Evolutionary conservation across 768 basidiomycete species (phyloP), one percentile per base, ranked within the genome.

Genomic region (Chiua virens): DNA sequence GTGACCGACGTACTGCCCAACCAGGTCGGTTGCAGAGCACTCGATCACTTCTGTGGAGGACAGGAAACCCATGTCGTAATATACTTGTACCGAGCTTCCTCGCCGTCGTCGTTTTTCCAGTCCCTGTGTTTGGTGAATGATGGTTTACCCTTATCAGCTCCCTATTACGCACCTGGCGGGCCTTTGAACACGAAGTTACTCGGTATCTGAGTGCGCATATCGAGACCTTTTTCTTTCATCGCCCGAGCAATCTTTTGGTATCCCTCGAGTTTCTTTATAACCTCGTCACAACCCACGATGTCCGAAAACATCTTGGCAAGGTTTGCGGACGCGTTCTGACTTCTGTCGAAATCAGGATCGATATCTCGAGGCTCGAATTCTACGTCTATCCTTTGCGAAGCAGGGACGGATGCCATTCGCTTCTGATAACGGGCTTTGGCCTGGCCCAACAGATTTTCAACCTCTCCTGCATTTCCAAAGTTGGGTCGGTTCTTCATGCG

Each of bases 171-270:
- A 84, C 80, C 85, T 58, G 86, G 86, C 4, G 86, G 87, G 0
- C 86, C 86, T 56, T 84, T 87, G 74, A 88, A 87, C 3, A 88
- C 73, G 45, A 87, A 88, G 39, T 75, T 75, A 9, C 69, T 87
- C 1, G 86, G 85, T 20, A 87, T 78, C 28, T 74, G 71, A 1
- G 77, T 70, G 4, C 78, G 73, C 34, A 73, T 66, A 49, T 84
- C 78, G 27, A 72, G 60, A 1, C 73, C 73, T 21, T 69, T 65
- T 8, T 57, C 58, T 57, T 79, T 79, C 65, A 76, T 73, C 18
- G 57, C 65, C 9, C 56, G 58, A 2, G 80, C 79, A 17, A 82
- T 75, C 49, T 73, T 68, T 62, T 87, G 87, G 52, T 78, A 86
- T 6, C 67, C 58, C 4, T 63, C 60, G 5, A 88, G 69, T 52